Evolutionary conservation across 1,139 yeast species (phyloP).

Genomic region (Hansenula lynferdii): DNA sequence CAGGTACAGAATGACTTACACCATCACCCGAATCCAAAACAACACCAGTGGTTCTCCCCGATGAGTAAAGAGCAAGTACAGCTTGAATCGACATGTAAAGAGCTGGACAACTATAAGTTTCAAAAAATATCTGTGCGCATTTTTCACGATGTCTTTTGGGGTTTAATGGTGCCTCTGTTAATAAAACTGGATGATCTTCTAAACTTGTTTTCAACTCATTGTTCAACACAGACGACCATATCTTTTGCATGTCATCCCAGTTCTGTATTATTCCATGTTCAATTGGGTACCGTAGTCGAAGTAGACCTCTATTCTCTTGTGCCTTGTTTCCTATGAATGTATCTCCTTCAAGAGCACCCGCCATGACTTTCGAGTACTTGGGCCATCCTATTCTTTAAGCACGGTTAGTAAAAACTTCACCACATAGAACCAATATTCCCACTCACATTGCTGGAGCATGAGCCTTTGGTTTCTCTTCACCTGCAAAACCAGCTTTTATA

Average conservation of each 20-base stretch:
- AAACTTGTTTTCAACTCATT: constrained; percentile 58
- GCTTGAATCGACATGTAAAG: constrained; percentile 82
- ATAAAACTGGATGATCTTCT: constrained; percentile 83
- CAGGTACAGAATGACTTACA: constrained; percentile 83
- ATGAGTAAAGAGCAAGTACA: constrained; percentile 77
- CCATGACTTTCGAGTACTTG: constrained; percentile 81
- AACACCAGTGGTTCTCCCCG: constrained; percentile 88
- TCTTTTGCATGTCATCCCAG: constrained; percentile 82
- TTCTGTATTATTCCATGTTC: constrained; percentile 76
- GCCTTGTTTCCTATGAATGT: constrained; percentile 73
- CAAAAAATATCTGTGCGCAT: constrained; percentile 77
- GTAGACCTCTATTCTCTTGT: constrained; percentile 69
- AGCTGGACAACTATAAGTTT: constrained; percentile 83
- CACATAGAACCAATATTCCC: neutral
- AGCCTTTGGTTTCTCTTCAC: constrained; percentile 75
- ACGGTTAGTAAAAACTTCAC: constrained; percentile 1
- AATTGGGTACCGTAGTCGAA: constrained; percentile 67
- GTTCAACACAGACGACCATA: constrained; percentile 65
- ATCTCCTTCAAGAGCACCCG: constrained; percentile 64
- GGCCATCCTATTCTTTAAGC: constrained; percentile 68
- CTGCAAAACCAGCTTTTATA: constrained; percentile 89
- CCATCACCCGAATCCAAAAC: constrained; percentile 93
- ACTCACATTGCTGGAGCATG: constrained; percentile 40
- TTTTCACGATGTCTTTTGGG: constrained; percentile 66
- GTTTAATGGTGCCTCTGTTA: constrained; percentile 89